Conservation (phyloP, 495 filamentous ascomycete genomes). For the Parathielavia hyrcaniae region DNA sequence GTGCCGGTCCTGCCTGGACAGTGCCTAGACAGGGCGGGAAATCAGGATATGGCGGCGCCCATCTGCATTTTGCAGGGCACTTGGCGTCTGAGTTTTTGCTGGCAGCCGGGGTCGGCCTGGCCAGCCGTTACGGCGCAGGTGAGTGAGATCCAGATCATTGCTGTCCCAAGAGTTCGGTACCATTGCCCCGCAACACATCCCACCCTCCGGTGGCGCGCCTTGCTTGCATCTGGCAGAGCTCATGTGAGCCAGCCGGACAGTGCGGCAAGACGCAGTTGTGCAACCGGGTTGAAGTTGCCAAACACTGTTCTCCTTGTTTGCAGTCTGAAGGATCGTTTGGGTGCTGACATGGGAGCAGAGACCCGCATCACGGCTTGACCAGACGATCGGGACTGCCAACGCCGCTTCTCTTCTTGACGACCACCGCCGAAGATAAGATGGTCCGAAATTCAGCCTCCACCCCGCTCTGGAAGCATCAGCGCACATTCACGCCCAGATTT, state of each 20-base stretch:
- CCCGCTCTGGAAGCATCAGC: not conserved
- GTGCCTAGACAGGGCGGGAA: constrained; percentile 31
- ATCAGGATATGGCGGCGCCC: constrained; percentile 8
- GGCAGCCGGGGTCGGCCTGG: not conserved
- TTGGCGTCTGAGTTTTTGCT: too few species aligned
- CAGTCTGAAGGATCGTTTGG: not conserved
- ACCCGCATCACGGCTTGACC: constrained; percentile 6
- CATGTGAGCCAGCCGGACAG: constrained; percentile 7
- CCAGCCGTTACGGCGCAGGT: constrained; percentile 16
- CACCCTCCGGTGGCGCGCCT: constrained; percentile 15
- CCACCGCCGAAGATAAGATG: not conserved
- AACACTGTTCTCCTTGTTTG: not conserved
- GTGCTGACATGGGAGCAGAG: constrained; percentile 10
- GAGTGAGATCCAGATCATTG: constrained; percentile 18
- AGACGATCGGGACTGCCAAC: constrained; percentile 6
- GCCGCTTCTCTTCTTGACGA: not conserved
- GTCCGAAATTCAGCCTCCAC: not conserved
- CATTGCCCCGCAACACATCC: not conserved
- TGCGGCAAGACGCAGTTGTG: not conserved
- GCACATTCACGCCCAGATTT: too few species aligned
- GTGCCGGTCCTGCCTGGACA: constrained; percentile 60
- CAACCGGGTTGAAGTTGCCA: not conserved
- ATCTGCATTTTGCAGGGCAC: not conserved
- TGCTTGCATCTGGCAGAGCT: not conserved
- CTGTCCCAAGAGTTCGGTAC: not conserved